A percentile compares a stretch with the other conserved stretches of the same genome.
Evolutionary conservation across 2,329 filamentous ascomycete species (phyloP).

Genomic region (Colletotrichum sp.): DNA sequence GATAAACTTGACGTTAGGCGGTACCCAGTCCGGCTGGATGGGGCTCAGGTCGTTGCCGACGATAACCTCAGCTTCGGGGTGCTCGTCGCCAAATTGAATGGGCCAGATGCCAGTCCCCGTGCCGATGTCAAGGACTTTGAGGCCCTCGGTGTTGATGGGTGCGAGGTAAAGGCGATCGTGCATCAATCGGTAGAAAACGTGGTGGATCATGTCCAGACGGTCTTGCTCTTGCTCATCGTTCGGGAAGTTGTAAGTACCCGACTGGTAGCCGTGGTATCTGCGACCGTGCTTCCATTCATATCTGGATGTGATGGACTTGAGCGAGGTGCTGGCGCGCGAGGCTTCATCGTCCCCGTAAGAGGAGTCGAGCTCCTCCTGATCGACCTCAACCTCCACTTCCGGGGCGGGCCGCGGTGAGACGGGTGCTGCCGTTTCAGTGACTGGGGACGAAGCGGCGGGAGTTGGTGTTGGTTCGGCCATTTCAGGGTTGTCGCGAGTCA

Average conservation of each 20-base stretch:
- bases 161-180: conserved; percentile 26
- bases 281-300: conserved; percentile 16
- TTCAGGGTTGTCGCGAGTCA: not conserved
- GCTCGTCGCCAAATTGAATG: conserved; percentile 43
- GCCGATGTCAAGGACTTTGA: conserved; percentile 26
- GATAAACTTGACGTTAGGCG: conserved; percentile 29
- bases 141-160: not conserved
- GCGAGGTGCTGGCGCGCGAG: conserved; percentile 3
- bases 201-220: conserved; percentile 43
- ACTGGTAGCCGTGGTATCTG: conserved; percentile 14
- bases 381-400: conserved; percentile 7
- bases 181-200: conserved; percentile 33
- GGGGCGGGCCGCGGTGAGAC: not conserved
- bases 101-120: conserved; percentile 33
- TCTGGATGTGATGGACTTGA: not conserved
- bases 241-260: conserved; percentile 32
- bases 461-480: conserved; percentile 2
- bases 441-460: not conserved
- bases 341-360: not conserved
- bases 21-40: conserved; percentile 28
- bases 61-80: conserved; percentile 26
- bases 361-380: not conserved
- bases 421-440: not conserved
- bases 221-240: conserved; percentile 44
- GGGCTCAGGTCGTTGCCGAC: conserved; percentile 39